These are phyloP conservation scores for Wickerhamomyces rabaulensis DNA, from an alignment of 805 yeast genomes.

Conservation along the genomic window DNA sequence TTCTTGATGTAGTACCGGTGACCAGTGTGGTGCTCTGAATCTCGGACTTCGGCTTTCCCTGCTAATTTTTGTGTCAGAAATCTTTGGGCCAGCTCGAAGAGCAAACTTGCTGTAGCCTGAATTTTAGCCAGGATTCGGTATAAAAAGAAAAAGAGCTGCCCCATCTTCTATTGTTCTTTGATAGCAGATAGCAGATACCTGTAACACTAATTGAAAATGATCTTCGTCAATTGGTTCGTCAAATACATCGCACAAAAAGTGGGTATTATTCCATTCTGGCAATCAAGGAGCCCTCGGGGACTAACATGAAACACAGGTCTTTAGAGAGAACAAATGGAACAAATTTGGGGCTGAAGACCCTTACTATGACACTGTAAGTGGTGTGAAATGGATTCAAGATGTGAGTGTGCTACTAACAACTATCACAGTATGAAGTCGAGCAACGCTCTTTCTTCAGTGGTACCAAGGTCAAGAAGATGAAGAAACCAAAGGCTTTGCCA, in stretches of 20 bases:
- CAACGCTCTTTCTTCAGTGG: conserved; percentile 16
- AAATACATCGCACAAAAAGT: conserved; percentile 22
- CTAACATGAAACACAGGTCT: conserved; percentile 17
- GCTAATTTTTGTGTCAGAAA: too few species aligned
- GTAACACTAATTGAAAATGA: conserved; percentile 6
- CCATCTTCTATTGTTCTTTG: too few species aligned
- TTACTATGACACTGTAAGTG: conserved; percentile 31
- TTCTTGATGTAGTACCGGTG: too few species aligned
- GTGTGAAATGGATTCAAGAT: not conserved
- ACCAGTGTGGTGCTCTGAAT: not conserved
- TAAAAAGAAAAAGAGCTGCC: not conserved
- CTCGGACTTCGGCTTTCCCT: not conserved
- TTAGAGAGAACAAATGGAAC: conserved; percentile 29
- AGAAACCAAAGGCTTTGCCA: conserved; percentile 40
- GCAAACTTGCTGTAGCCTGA: not conserved
- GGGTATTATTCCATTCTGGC: conserved; percentile 1
- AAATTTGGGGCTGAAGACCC: conserved; percentile 40
- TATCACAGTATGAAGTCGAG: conserved; percentile 16
- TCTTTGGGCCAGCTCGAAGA: not conserved
- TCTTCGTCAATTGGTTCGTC: conserved; percentile 16
- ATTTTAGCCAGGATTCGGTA: not conserved
- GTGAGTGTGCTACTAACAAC: not conserved
- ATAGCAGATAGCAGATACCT: too few species aligned
- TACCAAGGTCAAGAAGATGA: conserved; percentile 15
- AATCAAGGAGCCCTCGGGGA: not conserved